Evolutionary conservation across 2,329 filamentous ascomycete species (phyloP).

Genomic region (Dryadomyces sulphureus): DNA sequence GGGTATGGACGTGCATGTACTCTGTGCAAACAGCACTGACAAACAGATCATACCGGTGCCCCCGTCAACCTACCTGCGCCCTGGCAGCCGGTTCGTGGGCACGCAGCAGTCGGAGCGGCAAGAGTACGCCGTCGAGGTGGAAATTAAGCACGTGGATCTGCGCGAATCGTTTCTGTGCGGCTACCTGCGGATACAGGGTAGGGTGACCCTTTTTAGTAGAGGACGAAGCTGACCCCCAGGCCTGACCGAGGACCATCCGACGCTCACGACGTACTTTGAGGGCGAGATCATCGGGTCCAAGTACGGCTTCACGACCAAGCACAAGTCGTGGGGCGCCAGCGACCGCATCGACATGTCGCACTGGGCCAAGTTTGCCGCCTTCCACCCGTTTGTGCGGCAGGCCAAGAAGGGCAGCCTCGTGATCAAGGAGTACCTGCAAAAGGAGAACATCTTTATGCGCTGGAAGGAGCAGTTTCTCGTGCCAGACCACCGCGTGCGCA

Average conservation of each 20-base stretch:
- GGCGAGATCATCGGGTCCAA: slow-evolving; percentile 94
- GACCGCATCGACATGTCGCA: slow-evolving; percentile 86
- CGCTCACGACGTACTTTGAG: slow-evolving; percentile 96
- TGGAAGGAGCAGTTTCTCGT: slow-evolving; percentile 99
- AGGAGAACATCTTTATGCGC: slow-evolving; percentile 91
- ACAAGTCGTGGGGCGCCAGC: slow-evolving; percentile 80
- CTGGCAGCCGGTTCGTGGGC: slow-evolving; percentile 77
- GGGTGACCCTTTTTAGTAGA: neutral
- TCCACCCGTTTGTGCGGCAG: slow-evolving; percentile 55
- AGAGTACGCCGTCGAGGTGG: slow-evolving; percentile 88
- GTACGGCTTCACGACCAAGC: slow-evolving; percentile 83
- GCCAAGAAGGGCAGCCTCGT: slow-evolving; percentile 39
- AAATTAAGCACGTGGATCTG: slow-evolving; percentile 94
- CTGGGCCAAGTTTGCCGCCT: slow-evolving; percentile 82
- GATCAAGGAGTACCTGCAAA: slow-evolving; percentile 59
- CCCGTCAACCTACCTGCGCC: slow-evolving; percentile 74
- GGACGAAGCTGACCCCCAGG: slow-evolving; percentile 32
- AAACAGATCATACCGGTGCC: slow-evolving; percentile 56
- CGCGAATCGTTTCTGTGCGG: slow-evolving; percentile 88
- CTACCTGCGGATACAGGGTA: slow-evolving; percentile 90
- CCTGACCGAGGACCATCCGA: slow-evolving; percentile 87
- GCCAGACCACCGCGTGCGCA: slow-evolving; percentile 81
- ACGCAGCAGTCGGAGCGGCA: slow-evolving; percentile 89
- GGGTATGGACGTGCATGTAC: slow-evolving; percentile 25
- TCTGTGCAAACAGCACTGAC: neutral